These are phyloP conservation scores for Tillandsia fasciculata DNA, from an alignment of 176 grass and related monocot genomes.

Conservation along the genomic window DNA sequence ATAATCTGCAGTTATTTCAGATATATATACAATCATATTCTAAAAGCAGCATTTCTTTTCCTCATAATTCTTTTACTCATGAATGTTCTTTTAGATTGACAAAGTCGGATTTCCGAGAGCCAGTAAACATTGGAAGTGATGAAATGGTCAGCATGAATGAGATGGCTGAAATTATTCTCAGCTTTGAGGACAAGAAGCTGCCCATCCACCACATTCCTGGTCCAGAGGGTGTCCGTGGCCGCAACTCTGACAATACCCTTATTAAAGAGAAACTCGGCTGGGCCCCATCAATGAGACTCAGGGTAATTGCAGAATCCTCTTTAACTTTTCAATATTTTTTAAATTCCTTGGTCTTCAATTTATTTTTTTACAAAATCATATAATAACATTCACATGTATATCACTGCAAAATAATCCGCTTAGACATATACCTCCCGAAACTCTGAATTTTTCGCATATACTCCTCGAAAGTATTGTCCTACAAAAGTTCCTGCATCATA, in stretches of 20 bases:
- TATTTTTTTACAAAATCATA: no score
- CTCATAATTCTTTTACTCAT: background rate
- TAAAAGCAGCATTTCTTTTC: background rate
- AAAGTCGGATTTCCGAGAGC: slow-evolving; percentile 74
- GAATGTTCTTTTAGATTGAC: slow-evolving; percentile 44
- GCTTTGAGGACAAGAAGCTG: slow-evolving; percentile 68
- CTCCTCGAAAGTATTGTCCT: no score
- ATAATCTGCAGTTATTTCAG: background rate
- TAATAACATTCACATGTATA: no score
- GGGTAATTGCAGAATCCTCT: slow-evolving; percentile 28
- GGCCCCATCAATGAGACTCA: slow-evolving; percentile 80
- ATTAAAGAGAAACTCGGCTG: slow-evolving; percentile 92
- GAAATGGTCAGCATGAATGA: slow-evolving; percentile 94
- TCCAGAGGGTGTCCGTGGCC: slow-evolving; percentile 66
- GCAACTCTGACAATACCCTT: slow-evolving; percentile 82
- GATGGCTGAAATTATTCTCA: slow-evolving; percentile 78
- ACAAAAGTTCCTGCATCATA: no score
- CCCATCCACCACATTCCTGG: slow-evolving; percentile 85
- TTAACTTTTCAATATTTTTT: background rate
- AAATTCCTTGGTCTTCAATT: background rate
- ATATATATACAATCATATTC: background rate
- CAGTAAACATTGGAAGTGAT: slow-evolving; percentile 74
- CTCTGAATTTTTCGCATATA: no score
- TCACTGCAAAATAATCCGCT: no score
- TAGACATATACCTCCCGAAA: no score